Percentiles rank a stretch among this genome's conserved stretches.
Conservation (phyloP, 1,139 yeast genomes). For the Suhomyces kunorum region DNA sequence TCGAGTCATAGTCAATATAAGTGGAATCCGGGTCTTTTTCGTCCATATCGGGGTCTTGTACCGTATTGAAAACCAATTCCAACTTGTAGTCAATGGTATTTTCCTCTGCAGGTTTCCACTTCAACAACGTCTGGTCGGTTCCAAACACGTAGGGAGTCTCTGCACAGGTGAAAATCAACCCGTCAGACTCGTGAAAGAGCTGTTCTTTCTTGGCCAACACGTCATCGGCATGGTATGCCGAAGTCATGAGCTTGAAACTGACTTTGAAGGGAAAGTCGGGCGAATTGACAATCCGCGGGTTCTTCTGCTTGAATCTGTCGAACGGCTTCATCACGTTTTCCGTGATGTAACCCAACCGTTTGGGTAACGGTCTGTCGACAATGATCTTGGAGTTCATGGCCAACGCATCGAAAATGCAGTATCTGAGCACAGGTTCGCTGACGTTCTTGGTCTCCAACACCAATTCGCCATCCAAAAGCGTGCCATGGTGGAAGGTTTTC, state of each 20-base stretch:
- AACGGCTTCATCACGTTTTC: slow-evolving; percentile 83
- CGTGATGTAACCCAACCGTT: slow-evolving; percentile 85
- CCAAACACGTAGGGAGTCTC: slow-evolving; percentile 86
- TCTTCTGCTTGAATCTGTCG: slow-evolving; percentile 60
- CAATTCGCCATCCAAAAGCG: slow-evolving; percentile 90
- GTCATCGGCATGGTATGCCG: slow-evolving; percentile 73
- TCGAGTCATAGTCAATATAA: slow-evolving; percentile 77
- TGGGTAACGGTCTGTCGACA: slow-evolving; percentile 69
- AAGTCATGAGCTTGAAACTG: slow-evolving; percentile 83
- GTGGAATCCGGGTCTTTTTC: slow-evolving; percentile 72
- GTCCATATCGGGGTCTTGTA: slow-evolving; percentile 68
- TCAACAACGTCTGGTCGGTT: slow-evolving; percentile 76
- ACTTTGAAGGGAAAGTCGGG: slow-evolving; percentile 79
- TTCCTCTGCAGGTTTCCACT: slow-evolving; percentile 98
- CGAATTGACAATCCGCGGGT: slow-evolving; percentile 71
- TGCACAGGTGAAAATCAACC: slow-evolving; percentile 89
- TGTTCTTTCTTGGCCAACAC: slow-evolving; percentile 74
- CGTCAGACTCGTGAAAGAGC: slow-evolving; percentile 88
- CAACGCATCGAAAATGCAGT: slow-evolving; percentile 87
- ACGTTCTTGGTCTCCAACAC: slow-evolving; percentile 58
- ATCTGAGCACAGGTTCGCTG: slow-evolving; percentile 57
- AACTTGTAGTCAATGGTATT: slow-evolving; percentile 88
- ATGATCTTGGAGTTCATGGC: slow-evolving; percentile 77
- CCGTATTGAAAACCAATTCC: slow-evolving; percentile 63
- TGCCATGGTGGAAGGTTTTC: slow-evolving; percentile 74